Evolutionary conservation across 352 stramenopile species (phyloP), one percentile per base, ranked within the genome.

Genomic region (Globisporangium uncinulatum): DNA sequence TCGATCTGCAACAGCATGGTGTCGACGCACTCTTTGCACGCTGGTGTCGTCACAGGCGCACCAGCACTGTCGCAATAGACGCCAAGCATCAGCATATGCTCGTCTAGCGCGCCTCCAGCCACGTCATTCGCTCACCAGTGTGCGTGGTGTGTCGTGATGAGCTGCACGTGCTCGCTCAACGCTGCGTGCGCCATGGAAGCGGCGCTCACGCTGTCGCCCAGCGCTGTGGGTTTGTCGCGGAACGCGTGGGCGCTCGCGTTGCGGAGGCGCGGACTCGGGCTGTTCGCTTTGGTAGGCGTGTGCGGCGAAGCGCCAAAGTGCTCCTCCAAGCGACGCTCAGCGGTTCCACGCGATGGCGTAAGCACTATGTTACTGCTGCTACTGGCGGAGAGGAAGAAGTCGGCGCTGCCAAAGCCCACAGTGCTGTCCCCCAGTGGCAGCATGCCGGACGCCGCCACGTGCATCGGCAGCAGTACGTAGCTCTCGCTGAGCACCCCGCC

Each of bases 1-100:
- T 93, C 83, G 47, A 89, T 83, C 56, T 87, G 74, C 34, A 74
- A 66, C 17, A 87, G 57, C 83, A 93, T 93, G 24, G 61, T 66
- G 56, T 93, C 83, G 47, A 88, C 68, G 49, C 83, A 93, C 24
- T 91, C 76, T 49, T 87, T 83, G 53, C 83, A 93, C 51, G 76
- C 72, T 43, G 80, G 81, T 6, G 79, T 86, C 36, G 65, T 74
- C 34, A 93, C 70, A 0, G 80, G 80, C 34, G 81, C 53, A 0
- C 83, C 83, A 8, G 75, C 69, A 57, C 69, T 92, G 3, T 37
- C 9, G 34, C 8, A 36, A 1, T 19, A 36, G 4, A 55, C 50
- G 4, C 5, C n/a, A 46, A 44, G 9, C 4, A 3, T 42, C 7
- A 67, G 34, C 44, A 58, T 34, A 2, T 1, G 34, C 34, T 29